These are phyloP conservation scores for Quercus lobata DNA, from an alignment of 331 rosid species.

Conservation along the genomic window DNA sequence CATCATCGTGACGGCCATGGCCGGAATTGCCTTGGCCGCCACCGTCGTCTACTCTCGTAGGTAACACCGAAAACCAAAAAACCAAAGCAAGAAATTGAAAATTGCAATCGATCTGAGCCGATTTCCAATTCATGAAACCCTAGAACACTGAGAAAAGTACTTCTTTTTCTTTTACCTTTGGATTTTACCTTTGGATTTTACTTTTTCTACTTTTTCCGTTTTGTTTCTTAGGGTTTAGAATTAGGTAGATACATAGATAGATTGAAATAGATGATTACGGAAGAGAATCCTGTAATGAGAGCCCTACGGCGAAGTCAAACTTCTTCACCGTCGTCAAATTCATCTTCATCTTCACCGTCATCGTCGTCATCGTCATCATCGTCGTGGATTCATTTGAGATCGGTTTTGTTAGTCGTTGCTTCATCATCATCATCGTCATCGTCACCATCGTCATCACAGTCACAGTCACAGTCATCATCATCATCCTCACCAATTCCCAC, in stretches of 20 bases:
- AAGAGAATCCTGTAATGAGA: constrained; percentile 33
- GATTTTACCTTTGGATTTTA: no score
- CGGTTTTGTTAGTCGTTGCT: constrained; percentile 91
- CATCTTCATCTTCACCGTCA: constrained; percentile 29
- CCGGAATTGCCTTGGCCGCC: constrained; percentile 57
- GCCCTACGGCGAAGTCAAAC: constrained; percentile 83
- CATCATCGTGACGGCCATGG: constrained; percentile 45
- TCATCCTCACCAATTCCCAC: constrained; percentile 79
- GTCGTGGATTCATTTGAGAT: constrained; percentile 97
- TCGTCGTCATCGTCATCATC: constrained; percentile 40
- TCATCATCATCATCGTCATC: constrained; percentile 26
- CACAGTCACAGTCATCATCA: background rate
- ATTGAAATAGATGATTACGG: constrained; percentile 42
- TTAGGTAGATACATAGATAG: background rate
- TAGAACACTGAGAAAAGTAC: constrained; percentile 16
- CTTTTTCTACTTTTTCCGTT: no score
- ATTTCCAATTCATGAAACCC: background rate
- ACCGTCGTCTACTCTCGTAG: constrained; percentile 69
- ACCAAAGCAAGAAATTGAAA: background rate
- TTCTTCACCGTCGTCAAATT: constrained; percentile 73
- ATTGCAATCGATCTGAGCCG: background rate
- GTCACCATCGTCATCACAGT: no score
- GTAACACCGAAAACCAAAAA: constrained; percentile 27
- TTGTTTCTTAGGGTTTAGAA: background rate
- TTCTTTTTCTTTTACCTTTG: no score